A percentile compares a stretch with the other conserved stretches of the same genome.
Evolutionary conservation across 2,329 filamentous ascomycete genomes (phyloP).

Genomic region (Rhynchosporium graminicola): DNA sequence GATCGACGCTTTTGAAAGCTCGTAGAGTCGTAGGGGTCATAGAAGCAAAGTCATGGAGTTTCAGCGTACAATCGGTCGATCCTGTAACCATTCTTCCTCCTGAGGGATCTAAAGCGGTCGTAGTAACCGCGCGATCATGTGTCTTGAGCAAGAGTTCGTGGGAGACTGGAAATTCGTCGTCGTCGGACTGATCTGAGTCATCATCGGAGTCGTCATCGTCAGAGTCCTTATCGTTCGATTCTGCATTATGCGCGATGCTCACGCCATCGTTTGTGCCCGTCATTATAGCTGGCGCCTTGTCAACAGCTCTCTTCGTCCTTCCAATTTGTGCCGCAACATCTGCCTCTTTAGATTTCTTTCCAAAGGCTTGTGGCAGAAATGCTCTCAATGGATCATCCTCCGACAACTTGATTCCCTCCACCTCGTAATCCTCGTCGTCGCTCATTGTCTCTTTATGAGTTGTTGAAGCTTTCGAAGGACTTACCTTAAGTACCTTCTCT

Average conservation of each 20-base stretch:
- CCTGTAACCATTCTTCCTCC: conserved; percentile 86
- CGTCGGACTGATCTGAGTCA: conserved; percentile 64
- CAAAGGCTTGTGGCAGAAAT: conserved; percentile 82
- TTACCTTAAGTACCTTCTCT: too few relatives aligned
- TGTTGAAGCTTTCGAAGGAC: too few relatives aligned
- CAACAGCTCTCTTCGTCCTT: conserved; percentile 64
- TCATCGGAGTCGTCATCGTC: conserved; percentile 52
- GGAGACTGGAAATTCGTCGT: conserved; percentile 87
- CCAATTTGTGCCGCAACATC: conserved; percentile 82
- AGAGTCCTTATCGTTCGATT: conserved; percentile 43
- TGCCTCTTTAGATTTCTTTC: conserved; percentile 73
- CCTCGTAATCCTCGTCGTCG: conserved; percentile 60
- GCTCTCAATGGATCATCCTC: conserved; percentile 70
- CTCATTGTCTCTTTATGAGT: conserved; percentile 47
- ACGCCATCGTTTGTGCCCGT: conserved; percentile 36
- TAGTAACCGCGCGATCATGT: conserved; percentile 84
- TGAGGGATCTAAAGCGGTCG: conserved; percentile 79
- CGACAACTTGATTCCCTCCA: conserved; percentile 56
- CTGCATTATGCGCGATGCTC: conserved; percentile 36
- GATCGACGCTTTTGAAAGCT: conserved; percentile 90
- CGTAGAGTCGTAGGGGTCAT: conserved; percentile 95
- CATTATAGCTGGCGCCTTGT: conserved; percentile 32
- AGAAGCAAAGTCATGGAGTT: conserved; percentile 91
- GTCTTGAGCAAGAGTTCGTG: conserved; percentile 93
- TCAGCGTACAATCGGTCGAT: conserved; percentile 86